These are phyloP conservation scores for Monilinia vaccinii-corymbosi DNA, from an alignment of 2,329 filamentous ascomycete genomes.

Conservation along the genomic window DNA sequence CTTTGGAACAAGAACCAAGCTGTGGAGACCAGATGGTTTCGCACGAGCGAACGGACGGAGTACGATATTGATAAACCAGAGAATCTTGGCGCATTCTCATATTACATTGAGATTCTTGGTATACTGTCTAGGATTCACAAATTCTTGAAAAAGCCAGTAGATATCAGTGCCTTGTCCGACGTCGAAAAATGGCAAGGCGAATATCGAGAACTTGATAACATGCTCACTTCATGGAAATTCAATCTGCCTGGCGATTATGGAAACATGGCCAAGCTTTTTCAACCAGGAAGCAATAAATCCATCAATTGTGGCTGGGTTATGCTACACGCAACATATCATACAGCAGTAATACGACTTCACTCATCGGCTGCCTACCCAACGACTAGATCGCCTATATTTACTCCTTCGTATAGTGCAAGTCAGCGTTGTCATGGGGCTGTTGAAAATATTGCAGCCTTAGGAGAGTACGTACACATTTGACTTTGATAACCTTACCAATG, in stretches of 20 bases:
- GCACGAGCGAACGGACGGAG: slow-evolving; percentile 43
- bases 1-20: slow-evolving; percentile 75
- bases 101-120: slow-evolving; percentile 82
- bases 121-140: slow-evolving; percentile 82
- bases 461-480: slow-evolving; percentile 44
- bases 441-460: slow-evolving; percentile 69
- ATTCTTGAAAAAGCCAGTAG: slow-evolving; percentile 81
- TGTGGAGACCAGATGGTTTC: slow-evolving; percentile 80
- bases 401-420: slow-evolving; percentile 75
- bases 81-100: slow-evolving; percentile 78
- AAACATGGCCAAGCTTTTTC: slow-evolving; percentile 72
- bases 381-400: slow-evolving; percentile 80
- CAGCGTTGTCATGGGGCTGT: slow-evolving; percentile 78
- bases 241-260: slow-evolving; percentile 74
- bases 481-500: not conserved
- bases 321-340: slow-evolving; percentile 67
- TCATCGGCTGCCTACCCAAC: slow-evolving; percentile 90
- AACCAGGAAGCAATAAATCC: slow-evolving; percentile 56
- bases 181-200: slow-evolving; percentile 85
- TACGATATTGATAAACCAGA: slow-evolving; percentile 62
- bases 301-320: slow-evolving; percentile 82
- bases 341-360: slow-evolving; percentile 80
- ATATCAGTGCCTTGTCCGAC: slow-evolving; percentile 74
- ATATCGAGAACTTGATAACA: slow-evolving; percentile 76
- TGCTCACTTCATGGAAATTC: slow-evolving; percentile 75